A percentile compares a stretch with the other conserved stretches of the same genome.
Conservation (phyloP, 179 eudicot species). For the Spergularia azorica region DNA sequence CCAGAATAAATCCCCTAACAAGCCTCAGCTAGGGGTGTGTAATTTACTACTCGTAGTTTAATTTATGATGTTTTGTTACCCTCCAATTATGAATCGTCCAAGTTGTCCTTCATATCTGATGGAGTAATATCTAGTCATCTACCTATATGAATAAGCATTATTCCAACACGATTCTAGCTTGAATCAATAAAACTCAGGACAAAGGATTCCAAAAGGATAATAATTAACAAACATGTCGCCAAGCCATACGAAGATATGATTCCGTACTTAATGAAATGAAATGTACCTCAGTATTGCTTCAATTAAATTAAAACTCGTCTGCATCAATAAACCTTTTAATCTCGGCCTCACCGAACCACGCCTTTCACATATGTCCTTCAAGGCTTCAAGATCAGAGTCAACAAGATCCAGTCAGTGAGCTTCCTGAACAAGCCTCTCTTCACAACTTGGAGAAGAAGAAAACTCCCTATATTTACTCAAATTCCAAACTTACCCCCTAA, state of each 20-base stretch:
- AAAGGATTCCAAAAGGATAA: background rate
- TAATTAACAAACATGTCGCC: background rate
- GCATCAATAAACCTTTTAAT: background rate
- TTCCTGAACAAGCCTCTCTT: constrained; percentile 4
- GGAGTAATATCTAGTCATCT: background rate
- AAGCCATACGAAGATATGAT: background rate
- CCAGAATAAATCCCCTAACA: constrained; percentile 5
- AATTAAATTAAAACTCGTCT: background rate
- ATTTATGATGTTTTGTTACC: background rate
- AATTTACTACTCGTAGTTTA: constrained; percentile 10
- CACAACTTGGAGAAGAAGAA: background rate
- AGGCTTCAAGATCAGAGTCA: background rate
- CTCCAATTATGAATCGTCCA: constrained; percentile 3
- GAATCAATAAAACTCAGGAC: background rate
- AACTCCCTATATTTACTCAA: background rate
- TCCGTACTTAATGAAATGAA: background rate
- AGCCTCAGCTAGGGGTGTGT: constrained; percentile 21
- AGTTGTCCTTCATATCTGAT: background rate
- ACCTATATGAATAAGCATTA: background rate
- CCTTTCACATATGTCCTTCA: background rate
- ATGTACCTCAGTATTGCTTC: background rate
- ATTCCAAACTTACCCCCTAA: background rate
- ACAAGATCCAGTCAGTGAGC: constrained; percentile 1
- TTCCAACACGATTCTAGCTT: background rate
- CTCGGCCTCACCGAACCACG: background rate